Conservation (phyloP, 345 rosid genomes). For the Populus ilicifolia region DNA sequence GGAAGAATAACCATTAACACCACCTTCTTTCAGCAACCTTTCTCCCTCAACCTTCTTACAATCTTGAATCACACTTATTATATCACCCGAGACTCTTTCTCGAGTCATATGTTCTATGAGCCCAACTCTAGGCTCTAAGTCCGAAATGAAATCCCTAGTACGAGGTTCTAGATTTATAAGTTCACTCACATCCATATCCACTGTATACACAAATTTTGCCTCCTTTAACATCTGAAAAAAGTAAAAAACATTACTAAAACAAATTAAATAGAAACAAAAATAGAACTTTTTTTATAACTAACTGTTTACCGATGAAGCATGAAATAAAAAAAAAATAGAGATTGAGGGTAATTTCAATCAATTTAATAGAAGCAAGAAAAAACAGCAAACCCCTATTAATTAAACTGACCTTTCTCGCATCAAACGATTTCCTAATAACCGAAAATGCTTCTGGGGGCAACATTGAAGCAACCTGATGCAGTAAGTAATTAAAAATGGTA, state of each 20-base stretch:
- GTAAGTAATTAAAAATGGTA: background rate
- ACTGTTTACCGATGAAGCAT: too few species aligned
- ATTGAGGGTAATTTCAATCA: background rate
- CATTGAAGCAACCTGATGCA: slow-evolving; percentile 76
- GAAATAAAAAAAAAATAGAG: background rate
- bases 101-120: slow-evolving; percentile 51
- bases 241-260: slow-evolving; percentile 12
- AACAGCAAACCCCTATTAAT: background rate
- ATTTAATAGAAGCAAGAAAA: background rate
- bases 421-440: slow-evolving; percentile 87
- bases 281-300: background rate
- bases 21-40: slow-evolving; percentile 15
- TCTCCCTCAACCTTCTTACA: slow-evolving; percentile 29
- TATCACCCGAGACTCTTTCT: slow-evolving; percentile 50
- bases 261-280: background rate
- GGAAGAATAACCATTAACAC: slow-evolving; percentile 16
- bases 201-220: slow-evolving; percentile 89
- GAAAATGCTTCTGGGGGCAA: slow-evolving; percentile 76
- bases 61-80: slow-evolving; percentile 49
- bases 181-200: slow-evolving; percentile 70
- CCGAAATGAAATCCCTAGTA: slow-evolving; percentile 70
- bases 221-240: slow-evolving; percentile 57
- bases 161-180: slow-evolving; percentile 82
- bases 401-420: slow-evolving; percentile 75
- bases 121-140: slow-evolving; percentile 68